Base-by-base conservation (phyloP, 257 asterid species). In the Przewalskia tangutica region DNA sequence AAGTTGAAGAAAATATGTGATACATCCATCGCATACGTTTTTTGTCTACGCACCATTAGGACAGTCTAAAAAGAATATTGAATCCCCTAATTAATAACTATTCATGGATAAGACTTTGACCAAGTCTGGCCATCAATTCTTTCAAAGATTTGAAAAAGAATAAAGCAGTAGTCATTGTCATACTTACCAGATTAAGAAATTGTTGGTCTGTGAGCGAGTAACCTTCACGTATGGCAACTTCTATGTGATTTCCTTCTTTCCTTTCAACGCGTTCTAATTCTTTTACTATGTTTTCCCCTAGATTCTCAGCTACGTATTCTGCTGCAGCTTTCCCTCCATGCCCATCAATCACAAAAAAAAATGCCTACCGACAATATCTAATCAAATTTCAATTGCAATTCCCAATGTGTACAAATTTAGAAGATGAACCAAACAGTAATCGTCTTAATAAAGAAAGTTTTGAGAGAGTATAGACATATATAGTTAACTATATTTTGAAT, bases 241-340 rank as follows among this genome's bases (percentile, higher is more conserved):
- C 88, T 20, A 85, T 64, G 8, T 75, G 65, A 14, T 81, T 82
- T 18, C 82, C 82, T 2, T 5, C 62, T 12, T 40, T 34, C 5
- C 58, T 77, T 18, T 62, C 85, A 8, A 42, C 44, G 13, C 50
- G 27, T 59, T 50, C 55, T 34, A 89, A 48, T 70, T 88, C 87
- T 40, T 84, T 83, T 64, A 88, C 66, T 7, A 89, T 83, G 82
- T 88, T 88, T 63, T 77, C 85, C 51, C 91, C 91, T 34, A 89
- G 86, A 84, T 88, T 89, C 84, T 88, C 82, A 66, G 88, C 88
- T 58, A 89, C 92, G 62, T 80, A 88, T 38, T 89, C 91, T 67
- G 88, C 86, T 1, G 92, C 90, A 2, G 84, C 88, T 23, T 85
- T 82, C 14, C 92, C 92, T 70, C 92, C 92, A 67, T 89, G 92